Percentiles rank a stretch among this genome's conserved stretches.
These are phyloP conservation scores for Dendrobium huoshanense DNA, from an alignment of 106 monocot species.

Conservation along the genomic window DNA sequence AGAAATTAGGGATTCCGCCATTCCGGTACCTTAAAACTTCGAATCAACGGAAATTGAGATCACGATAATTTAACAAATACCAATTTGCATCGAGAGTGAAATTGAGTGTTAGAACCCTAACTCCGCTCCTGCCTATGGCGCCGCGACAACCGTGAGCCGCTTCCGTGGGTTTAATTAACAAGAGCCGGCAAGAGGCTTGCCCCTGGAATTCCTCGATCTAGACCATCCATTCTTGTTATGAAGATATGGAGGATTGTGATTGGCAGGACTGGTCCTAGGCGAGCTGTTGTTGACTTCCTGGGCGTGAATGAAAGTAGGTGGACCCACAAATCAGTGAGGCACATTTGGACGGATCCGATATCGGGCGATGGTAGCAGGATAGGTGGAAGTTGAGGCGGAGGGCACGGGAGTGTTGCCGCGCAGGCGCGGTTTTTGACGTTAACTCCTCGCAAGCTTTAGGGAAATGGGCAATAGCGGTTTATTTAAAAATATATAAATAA, in stretches of 20 bases:
- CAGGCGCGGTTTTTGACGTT: background rate
- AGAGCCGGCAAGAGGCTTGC: background rate
- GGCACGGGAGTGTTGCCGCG: constrained; percentile 1
- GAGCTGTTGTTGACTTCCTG: background rate
- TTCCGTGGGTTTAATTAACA: constrained; percentile 1
- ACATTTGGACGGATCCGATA: background rate
- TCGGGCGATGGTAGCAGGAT: background rate
- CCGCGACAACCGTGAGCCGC: background rate
- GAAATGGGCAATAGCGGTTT: too few relatives aligned
- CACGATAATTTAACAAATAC: background rate
- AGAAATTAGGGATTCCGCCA: too few relatives aligned
- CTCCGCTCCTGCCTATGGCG: background rate
- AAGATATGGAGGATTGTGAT: background rate
- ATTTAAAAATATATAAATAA: too few relatives aligned
- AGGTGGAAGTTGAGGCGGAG: background rate
- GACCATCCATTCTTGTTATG: background rate
- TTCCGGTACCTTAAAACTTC: background rate
- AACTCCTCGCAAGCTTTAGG: background rate
- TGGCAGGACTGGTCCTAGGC: background rate
- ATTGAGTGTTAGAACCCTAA: constrained; percentile 1
- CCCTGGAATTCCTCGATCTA: background rate
- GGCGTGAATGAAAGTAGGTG: background rate
- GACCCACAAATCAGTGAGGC: background rate
- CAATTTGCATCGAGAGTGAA: background rate
- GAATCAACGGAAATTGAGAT: background rate